Percentiles rank a stretch among this genome's conserved stretches.
Conservation (phyloP, 177 flowering plant species). For the Telopea speciosissima region DNA sequence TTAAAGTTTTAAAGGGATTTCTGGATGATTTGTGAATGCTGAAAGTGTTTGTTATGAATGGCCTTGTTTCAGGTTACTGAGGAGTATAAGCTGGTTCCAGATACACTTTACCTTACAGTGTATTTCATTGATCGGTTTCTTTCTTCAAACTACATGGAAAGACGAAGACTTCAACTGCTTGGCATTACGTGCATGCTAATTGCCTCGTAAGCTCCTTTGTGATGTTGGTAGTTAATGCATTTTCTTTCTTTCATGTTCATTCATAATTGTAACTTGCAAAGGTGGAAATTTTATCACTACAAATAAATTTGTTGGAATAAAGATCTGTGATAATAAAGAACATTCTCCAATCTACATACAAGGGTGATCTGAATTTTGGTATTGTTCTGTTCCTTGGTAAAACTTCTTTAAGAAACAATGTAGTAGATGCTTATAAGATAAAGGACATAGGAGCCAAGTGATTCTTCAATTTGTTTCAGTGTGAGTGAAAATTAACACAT, state of each 20-base stretch:
- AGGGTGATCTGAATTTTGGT: background rate
- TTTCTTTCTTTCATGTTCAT: background rate
- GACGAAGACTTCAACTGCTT: slow-evolving; percentile 78
- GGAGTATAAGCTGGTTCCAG: slow-evolving; percentile 75
- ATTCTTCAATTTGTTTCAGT: too few species aligned
- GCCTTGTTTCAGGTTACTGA: slow-evolving; percentile 77
- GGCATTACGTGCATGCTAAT: slow-evolving; percentile 97
- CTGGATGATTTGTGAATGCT: background rate
- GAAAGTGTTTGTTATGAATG: background rate
- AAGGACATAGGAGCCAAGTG: too few species aligned
- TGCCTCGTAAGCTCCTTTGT: slow-evolving; percentile 71
- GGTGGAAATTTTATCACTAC: background rate
- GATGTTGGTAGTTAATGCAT: background rate
- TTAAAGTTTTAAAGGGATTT: background rate
- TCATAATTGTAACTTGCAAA: background rate
- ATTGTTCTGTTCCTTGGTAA: background rate
- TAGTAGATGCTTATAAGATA: too few species aligned
- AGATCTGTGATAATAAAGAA: background rate
- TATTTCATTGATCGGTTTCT: slow-evolving; percentile 77
- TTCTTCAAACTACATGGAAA: slow-evolving; percentile 59
- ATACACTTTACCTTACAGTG: slow-evolving; percentile 89
- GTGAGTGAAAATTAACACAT: too few species aligned
- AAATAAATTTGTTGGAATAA: background rate
- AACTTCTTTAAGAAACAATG: background rate
- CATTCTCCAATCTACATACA: background rate